Evolutionary conservation across 1,139 yeast genomes (phyloP), one percentile per base, ranked within the genome.

Genomic region (Magnusiomyces paraingens): DNA sequence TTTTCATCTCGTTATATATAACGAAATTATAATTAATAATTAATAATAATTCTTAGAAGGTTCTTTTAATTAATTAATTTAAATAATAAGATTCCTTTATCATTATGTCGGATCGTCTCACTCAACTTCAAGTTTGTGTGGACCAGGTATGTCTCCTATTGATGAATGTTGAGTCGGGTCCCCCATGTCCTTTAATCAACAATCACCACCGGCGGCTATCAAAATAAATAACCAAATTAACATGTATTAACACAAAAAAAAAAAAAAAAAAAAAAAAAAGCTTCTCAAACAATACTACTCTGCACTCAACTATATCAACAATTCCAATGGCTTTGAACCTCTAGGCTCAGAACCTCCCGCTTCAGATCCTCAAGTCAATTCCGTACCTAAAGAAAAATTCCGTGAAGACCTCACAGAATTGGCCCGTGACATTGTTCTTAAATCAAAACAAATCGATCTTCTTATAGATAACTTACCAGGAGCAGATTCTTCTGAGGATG

Each of bases 381-480:
- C 73, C 35, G 70, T 64, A 14, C 71, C 67, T 1, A 66, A 71
- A 1, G 72, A 67, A 21, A 70, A 70, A 55, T 72, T 74, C 57
- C 67, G 70, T 53, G 64, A 65, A 6, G 74, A 78, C 26, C 66
- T 77, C 49, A 65, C 64, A 2, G 80, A 76, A 57, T 75, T 93
- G 18, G 81, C 96, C 1, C 81, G 86, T 0, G 98, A 93, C 66
- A 79, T 93, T 18, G 87, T 91, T 26, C 72, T 89, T 57, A 90
- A 91, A 64, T 81, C 95, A 2, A 78, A 95, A 61, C 99, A 93
- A 66, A 87, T 91, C 17, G 81, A 88, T 50, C 82, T 86, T 69
- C 78, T 93, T 43, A 90, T 93, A 36, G 95, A 88, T 65, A 82
- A 95, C 1, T 73, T 93, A 49, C 99, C 99, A 0, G 99, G 98